These are phyloP conservation scores for Pilaira anomala DNA, from an alignment of 192 early-diverging fungal species.

Conservation along the genomic window DNA sequence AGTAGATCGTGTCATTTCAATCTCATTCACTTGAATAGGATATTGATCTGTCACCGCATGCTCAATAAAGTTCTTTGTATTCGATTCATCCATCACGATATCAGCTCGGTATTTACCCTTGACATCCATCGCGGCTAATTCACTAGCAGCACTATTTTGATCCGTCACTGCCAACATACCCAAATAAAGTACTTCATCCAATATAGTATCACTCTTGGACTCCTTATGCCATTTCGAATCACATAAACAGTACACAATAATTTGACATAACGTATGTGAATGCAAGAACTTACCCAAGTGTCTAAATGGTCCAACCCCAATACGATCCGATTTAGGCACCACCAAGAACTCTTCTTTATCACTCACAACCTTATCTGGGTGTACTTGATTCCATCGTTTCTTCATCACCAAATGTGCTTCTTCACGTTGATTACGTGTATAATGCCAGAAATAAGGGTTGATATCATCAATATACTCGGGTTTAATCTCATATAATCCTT, in stretches of 20 bases:
- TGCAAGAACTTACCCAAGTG: slow-evolving; percentile 71
- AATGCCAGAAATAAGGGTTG: slow-evolving; percentile 94
- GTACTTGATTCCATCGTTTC: slow-evolving; percentile 21
- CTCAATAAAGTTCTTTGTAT: slow-evolving; percentile 35
- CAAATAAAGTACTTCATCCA: slow-evolving; percentile 78
- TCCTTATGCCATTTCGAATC: slow-evolving; percentile 47
- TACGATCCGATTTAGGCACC: slow-evolving; percentile 50
- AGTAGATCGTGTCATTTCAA: slow-evolving; percentile 48
- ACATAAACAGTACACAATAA: slow-evolving; percentile 77
- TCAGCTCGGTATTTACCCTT: slow-evolving; percentile 31
- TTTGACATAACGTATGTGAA: slow-evolving; percentile 67
- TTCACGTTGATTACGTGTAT: slow-evolving; percentile 85
- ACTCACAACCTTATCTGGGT: slow-evolving; percentile 27
- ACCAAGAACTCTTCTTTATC: slow-evolving; percentile 30
- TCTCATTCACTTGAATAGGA: slow-evolving; percentile 23
- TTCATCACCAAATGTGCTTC: slow-evolving; percentile 79
- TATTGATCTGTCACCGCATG: slow-evolving; percentile 49
- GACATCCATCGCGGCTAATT: slow-evolving; percentile 16
- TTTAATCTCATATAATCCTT: slow-evolving; percentile 90
- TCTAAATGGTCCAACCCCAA: slow-evolving; percentile 65
- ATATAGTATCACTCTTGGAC: slow-evolving; percentile 59
- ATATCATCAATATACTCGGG: slow-evolving; percentile 82
- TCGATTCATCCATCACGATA: not conserved
- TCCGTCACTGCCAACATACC: slow-evolving; percentile 69
- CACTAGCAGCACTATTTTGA: slow-evolving; percentile 43